These are phyloP conservation scores for Beta corolliflora DNA, from an alignment of 179 eudicot genomes.

Conservation along the genomic window DNA sequence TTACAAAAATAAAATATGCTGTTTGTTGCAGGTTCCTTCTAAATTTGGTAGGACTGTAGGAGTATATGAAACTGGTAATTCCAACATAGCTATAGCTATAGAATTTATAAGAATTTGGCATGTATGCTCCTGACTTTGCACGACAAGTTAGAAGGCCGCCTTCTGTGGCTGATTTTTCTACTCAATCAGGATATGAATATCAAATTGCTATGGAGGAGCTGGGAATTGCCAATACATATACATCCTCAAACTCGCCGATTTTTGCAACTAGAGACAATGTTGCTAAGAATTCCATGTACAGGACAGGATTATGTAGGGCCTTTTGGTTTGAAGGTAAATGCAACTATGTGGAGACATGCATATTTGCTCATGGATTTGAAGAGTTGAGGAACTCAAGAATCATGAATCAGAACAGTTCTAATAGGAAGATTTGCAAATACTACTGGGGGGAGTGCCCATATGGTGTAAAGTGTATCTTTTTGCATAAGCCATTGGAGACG, in stretches of 20 bases:
- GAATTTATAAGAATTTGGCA: conserved; percentile 3
- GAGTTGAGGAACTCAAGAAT: neutral
- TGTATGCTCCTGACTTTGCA: conserved; percentile 19
- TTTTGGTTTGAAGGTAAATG: conserved; percentile 19
- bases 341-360: conserved; percentile 18
- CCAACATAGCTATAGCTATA: too few species aligned
- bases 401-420: conserved; percentile 1
- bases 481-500: neutral
- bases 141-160: neutral
- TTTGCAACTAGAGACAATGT: neutral
- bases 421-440: conserved; percentile 13
- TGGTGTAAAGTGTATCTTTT: conserved; percentile 19
- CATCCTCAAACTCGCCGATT: neutral
- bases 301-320: conserved; percentile 20
- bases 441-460: conserved; percentile 11
- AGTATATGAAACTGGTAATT: neutral
- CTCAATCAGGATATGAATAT: neutral
- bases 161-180: neutral
- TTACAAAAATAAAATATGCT: neutral
- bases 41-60: neutral
- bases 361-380: conserved; percentile 14
- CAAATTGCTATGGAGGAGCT: neutral
- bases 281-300: neutral
- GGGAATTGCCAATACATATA: neutral
- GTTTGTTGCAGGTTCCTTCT: conserved; percentile 22